Evolutionary conservation across 805 yeast genomes (phyloP).

Genomic region (Suhomyces sp.): DNA sequence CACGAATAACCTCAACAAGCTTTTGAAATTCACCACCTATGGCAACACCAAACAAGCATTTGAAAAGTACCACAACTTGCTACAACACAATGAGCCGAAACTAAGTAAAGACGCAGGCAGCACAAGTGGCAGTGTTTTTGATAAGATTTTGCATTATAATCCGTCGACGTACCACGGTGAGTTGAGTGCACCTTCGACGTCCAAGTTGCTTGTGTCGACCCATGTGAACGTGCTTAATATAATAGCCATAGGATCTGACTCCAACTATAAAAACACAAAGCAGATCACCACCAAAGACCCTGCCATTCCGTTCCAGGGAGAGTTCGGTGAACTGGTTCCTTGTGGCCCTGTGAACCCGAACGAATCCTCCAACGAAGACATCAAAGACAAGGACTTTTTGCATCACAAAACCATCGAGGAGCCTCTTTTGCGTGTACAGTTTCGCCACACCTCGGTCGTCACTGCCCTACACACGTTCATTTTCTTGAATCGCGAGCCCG

Average conservation of each 20-base stretch:
- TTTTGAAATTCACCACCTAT: constrained; percentile 15
- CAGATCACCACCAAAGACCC: constrained; percentile 19
- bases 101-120: not conserved
- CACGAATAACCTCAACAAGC: constrained; percentile 30
- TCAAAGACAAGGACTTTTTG: constrained; percentile 21
- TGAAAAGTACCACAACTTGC: constrained; percentile 1
- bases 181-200: constrained; percentile 27
- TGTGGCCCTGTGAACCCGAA: not conserved
- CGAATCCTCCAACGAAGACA: not conserved
- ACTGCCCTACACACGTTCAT: constrained; percentile 38
- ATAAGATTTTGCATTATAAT: constrained; percentile 6
- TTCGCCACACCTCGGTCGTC: constrained; percentile 34
- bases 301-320: constrained; percentile 17
- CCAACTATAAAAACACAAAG: constrained; percentile 21
- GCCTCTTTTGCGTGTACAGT: constrained; percentile 45
- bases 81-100: not conserved
- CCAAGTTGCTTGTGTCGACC: constrained; percentile 40
- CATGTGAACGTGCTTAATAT: constrained; percentile 52
- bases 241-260: constrained; percentile 31
- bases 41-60: not conserved
- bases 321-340: constrained; percentile 6
- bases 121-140: not conserved
- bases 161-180: constrained; percentile 25
- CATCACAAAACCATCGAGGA: constrained; percentile 34
- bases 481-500: constrained; percentile 33